phyloP scores from a whole-genome alignment of 306 rosid species.

The Sechiopsis laciniata region DNA sequence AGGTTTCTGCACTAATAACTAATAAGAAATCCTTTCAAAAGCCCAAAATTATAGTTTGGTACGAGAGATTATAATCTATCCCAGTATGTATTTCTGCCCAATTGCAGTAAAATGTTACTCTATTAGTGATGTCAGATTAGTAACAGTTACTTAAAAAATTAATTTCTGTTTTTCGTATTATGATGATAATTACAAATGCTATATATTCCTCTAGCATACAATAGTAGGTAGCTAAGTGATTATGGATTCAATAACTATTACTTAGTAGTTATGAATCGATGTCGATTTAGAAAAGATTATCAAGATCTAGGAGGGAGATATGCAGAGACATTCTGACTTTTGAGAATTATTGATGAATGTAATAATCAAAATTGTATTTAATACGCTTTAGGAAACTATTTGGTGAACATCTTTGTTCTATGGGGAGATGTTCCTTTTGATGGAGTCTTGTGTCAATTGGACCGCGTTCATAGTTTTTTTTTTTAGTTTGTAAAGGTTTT shows the following conservation, averaged over 20 bases:
- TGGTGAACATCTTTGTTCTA: not conserved
- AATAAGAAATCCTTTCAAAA: not conserved
- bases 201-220: not conserved
- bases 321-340: not conserved
- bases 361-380: not conserved
- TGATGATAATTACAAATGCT: not conserved
- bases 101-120: not conserved
- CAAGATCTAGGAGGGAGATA: not conserved
- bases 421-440: not conserved
- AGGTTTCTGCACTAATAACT: not conserved
- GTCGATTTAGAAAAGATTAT: not conserved
- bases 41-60: slow-evolving; percentile 8
- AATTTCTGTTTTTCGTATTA: too few species aligned
- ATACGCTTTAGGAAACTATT: not conserved
- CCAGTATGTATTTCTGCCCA: not conserved
- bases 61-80: not conserved
- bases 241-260: not conserved
- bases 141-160: too few species aligned
- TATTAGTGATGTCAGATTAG: not conserved
- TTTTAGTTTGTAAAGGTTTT: not conserved
- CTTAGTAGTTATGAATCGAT: not conserved
- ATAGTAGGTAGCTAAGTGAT: not conserved
- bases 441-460: not conserved
- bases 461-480: not conserved
- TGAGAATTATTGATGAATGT: not conserved